Evolutionary conservation across 192 early-diverging fungal species (phyloP).

Genomic region (Lobosporangium transversale): DNA sequence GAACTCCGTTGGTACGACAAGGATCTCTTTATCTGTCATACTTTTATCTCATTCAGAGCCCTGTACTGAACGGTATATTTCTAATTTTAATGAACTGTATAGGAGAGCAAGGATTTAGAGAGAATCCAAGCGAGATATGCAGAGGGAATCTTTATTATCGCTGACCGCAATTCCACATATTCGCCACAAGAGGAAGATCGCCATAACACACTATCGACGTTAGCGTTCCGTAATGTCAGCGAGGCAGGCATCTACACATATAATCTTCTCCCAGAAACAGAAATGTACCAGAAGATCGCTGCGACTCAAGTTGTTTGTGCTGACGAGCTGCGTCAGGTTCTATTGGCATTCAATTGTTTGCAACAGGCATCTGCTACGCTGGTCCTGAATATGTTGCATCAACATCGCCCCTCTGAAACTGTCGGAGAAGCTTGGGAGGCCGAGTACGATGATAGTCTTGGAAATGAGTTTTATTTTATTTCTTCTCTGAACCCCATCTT

Average conservation of each 20-base stretch:
- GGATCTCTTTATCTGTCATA: too few relatives aligned
- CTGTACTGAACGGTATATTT: too few relatives aligned
- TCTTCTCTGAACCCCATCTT: slow-evolving; percentile 63
- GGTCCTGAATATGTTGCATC: slow-evolving; percentile 72
- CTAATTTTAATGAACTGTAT: too few relatives aligned
- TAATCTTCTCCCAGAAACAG: slow-evolving; percentile 70
- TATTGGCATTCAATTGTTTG: slow-evolving; percentile 66
- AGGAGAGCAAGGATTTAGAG: slow-evolving; percentile 51
- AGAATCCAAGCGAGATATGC: slow-evolving; percentile 47
- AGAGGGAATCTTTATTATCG: slow-evolving; percentile 52
- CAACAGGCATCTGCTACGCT: slow-evolving; percentile 68
- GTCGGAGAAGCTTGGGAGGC: slow-evolving; percentile 73
- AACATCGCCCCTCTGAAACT: slow-evolving; percentile 58
- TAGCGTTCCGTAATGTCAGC: slow-evolving; percentile 48
- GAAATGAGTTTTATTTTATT: slow-evolving; percentile 75
- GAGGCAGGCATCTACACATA: slow-evolving; percentile 70
- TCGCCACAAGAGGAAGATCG: slow-evolving; percentile 47
- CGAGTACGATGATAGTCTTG: slow-evolving; percentile 74
- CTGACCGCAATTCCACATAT: slow-evolving; percentile 35
- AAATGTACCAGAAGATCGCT: slow-evolving; percentile 65
- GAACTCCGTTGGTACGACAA: slow-evolving; percentile 45
- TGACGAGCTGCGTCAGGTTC: slow-evolving; percentile 60
- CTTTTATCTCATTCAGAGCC: too few relatives aligned
- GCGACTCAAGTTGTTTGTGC: slow-evolving; percentile 62
- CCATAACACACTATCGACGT: slow-evolving; percentile 44